Evolutionary conservation across 371 early-diverging fungal genomes (phyloP), one percentile per base, ranked within the genome.

Genomic region (Amoeboaphelidium protococcarum): DNA sequence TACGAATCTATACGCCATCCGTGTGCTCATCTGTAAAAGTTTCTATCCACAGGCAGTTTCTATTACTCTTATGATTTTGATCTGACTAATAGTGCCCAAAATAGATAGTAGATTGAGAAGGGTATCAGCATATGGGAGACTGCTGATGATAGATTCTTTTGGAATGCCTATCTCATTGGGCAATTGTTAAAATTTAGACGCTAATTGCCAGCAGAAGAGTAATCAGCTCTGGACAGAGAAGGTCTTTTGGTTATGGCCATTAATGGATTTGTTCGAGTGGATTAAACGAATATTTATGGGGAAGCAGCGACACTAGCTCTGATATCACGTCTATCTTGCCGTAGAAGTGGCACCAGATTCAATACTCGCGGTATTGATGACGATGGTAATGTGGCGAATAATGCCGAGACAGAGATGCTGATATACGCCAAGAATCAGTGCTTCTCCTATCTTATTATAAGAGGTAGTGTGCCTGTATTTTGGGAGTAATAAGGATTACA

Each of bases 281-380:
- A 64, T 40, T 47, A 66, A 2, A 51, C 66, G 25, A 47, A 47
- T 21, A 55, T 62, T 21, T 65, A 61, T 19, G 52, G 62, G 12
- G 67, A 67, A 26, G 58, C 51, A 26, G 60, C 58, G 21, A 69
- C 70, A 21, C 49, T 88, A 25, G 72, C 77, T 1, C 61, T 96
- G 23, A 74, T 96, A 31, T 91, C 92, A 21, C 71, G 96, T 49
- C 65, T 94, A 49, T 82, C 87, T 54, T 84, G 84, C 56, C 76
- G 80, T 58, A 73, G 94, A 45, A 85, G 89, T n/a, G 81, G 82
- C 1, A 88, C 94, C 26, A 74, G 99, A 45, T 96, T 80, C 58
- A 79, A 82, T 56, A 75, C 90, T 0, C 72, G 99, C 47, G 99
- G 99, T 4, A 74, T 92, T 23, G 86, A 98, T 56, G 89, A 91